Evolutionary conservation across 768 basidiomycete species (phyloP).

Genomic region (Hirschioporus abietinus): DNA sequence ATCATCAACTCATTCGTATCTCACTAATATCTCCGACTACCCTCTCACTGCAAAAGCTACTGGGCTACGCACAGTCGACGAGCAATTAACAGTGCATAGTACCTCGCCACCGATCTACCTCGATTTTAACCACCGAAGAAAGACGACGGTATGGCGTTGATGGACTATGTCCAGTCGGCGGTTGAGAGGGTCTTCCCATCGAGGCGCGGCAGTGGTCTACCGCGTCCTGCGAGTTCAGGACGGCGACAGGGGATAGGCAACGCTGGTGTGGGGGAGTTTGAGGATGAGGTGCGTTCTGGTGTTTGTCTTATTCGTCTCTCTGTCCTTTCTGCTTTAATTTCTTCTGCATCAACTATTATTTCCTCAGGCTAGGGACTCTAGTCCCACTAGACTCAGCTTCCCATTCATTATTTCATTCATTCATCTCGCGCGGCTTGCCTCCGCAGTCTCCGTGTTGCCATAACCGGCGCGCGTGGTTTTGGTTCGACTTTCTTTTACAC

Average conservation of each 20-base stretch:
- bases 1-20: not conserved
- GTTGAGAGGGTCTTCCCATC: conserved; percentile 1
- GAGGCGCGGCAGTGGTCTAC: not conserved
- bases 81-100: not conserved
- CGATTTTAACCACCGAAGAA: not conserved
- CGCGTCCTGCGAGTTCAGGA: not conserved
- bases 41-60: not conserved
- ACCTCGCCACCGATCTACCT: not conserved
- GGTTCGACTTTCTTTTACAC: not conserved
- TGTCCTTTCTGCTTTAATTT: not conserved
- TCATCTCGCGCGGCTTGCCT: not conserved
- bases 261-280: not conserved
- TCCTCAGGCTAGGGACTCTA: not conserved
- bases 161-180: conserved; percentile 2
- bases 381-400: not conserved
- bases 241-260: not conserved
- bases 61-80: not conserved
- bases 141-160: not conserved
- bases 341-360: not conserved
- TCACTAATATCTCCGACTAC: not conserved
- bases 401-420: not conserved
- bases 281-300: not conserved
- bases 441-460: conserved; percentile 1
- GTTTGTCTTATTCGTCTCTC: no score
- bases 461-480: not conserved